phyloP scores from a whole-genome alignment of 768 basidiomycete genomes.

The Pilatotrama ljubarskyi region DNA sequence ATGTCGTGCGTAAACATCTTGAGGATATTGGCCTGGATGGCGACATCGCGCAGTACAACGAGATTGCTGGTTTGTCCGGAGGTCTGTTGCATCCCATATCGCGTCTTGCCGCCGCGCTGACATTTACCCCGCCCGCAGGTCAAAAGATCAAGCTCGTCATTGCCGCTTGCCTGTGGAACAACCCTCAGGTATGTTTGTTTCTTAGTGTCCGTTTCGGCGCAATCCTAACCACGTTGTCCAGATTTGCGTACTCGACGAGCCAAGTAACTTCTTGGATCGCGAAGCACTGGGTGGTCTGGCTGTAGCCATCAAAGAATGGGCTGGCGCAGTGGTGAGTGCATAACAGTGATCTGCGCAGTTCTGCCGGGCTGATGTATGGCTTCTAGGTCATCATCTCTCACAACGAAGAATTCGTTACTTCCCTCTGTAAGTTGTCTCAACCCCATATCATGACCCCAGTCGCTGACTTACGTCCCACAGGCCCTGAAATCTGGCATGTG shows the following conservation, averaged over 20 bases:
- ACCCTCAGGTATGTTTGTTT: slow-evolving; percentile 67
- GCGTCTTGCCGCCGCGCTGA: slow-evolving; percentile 15
- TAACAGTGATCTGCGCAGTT: slow-evolving; percentile 17
- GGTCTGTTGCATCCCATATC: slow-evolving; percentile 45
- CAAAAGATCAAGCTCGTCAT: slow-evolving; percentile 98
- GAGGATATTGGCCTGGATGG: slow-evolving; percentile 97
- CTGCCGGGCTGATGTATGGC: slow-evolving; percentile 21
- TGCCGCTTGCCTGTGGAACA: slow-evolving; percentile 95
- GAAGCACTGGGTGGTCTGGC: slow-evolving; percentile 94
- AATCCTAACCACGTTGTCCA: slow-evolving; percentile 25
- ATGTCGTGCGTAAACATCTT: slow-evolving; percentile 85
- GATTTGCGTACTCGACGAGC: slow-evolving; percentile 84
- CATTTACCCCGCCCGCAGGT: slow-evolving; percentile 41
- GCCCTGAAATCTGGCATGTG: slow-evolving; percentile 94
- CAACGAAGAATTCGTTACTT: slow-evolving; percentile 84
- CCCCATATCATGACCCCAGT: slow-evolving; percentile 6
- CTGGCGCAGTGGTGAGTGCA: slow-evolving; percentile 75
- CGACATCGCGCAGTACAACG: slow-evolving; percentile 97
- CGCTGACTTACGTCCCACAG: slow-evolving; percentile 38
- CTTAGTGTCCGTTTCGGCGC: not conserved
- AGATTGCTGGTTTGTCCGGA: slow-evolving; percentile 91
- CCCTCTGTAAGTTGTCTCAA: slow-evolving; percentile 60
- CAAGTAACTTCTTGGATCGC: slow-evolving; percentile 96
- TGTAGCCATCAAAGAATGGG: slow-evolving; percentile 94
- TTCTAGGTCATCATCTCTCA: slow-evolving; percentile 91